Base-by-base conservation (phyloP, 2,329 filamentous ascomycete genomes). In the Chrysosporium queenslandicum region DNA sequence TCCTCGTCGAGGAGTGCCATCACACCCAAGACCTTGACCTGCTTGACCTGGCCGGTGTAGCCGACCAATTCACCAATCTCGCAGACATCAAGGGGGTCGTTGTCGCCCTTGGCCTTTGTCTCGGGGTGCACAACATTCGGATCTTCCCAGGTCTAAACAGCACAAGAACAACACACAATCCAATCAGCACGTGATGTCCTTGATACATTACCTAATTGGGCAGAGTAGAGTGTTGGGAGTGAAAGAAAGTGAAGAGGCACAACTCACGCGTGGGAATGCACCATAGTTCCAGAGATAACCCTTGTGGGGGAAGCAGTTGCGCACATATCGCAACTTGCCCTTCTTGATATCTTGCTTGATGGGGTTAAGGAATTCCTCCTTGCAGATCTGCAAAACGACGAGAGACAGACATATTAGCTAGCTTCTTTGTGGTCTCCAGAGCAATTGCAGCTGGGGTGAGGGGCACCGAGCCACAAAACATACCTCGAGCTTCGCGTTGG, bases 251-350 rank as follows among this genome's bases (percentile, higher is more conserved):
- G 14, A 25, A 40, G 9, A 20, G 3, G 25, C 5, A 21, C 30
- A 52, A 66, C 79, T 68, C 79, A 92, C 88, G 79, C 92, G 88
- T 66, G 92, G 92, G 84, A 98, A 97, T 74, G 90, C 90, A 77
- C 92, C 92, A 77, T 98, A 98, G 83, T 98, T 98, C 92, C 92
- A 98, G 65, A 98, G 87, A 76, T 98, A 98, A 62, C 92, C 92
- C 83, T 98, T 97, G 86, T 98, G 92, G 65, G 92, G 92, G 82
- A 98, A 98, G 85, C 92, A 98, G 85, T 98, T 98, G 77, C 92
- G 89, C 71, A 98, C 92, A 72, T 85, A 98, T 68, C 92, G 87
- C 66, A 97, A 89, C 82, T 96, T 97, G 81, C 91, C 92, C 82
- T 98, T 97, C 86, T 98, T 97, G 74, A 83, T 82, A 73, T 98